Conservation (phyloP, 106 monocot genomes). For the Chionographis japonica region DNA sequence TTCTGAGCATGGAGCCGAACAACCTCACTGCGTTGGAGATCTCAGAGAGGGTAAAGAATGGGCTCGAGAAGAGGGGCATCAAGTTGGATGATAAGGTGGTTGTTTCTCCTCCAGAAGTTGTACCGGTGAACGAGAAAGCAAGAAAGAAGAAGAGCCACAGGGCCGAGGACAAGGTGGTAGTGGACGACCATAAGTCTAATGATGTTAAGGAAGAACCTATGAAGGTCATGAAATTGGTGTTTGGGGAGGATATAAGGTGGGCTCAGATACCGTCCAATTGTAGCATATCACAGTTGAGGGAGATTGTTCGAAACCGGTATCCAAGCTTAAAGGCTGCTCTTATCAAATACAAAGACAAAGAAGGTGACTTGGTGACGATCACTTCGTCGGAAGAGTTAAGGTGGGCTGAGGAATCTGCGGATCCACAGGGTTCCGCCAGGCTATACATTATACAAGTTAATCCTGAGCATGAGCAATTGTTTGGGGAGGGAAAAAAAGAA, state of each 20-base stretch:
- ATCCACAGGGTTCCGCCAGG: conserved; percentile 58
- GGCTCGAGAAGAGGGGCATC: conserved; percentile 55
- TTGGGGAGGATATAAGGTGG: conserved; percentile 89
- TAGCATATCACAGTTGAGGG: conserved; percentile 53
- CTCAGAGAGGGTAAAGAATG: conserved; percentile 62
- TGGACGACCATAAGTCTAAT: conserved; percentile 22
- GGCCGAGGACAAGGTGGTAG: conserved; percentile 29
- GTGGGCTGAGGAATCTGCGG: conserved; percentile 68
- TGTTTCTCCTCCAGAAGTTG: conserved; percentile 17
- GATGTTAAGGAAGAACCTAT: conserved; percentile 29
- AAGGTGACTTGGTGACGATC: conserved; percentile 93
- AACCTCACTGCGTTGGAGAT: conserved; percentile 82
- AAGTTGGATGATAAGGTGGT: conserved; percentile 39
- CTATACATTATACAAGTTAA: conserved; percentile 66
- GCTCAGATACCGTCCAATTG: conserved; percentile 61
- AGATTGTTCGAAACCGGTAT: conserved; percentile 55
- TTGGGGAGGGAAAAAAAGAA: conserved; percentile 38
- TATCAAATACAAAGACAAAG: conserved; percentile 82
- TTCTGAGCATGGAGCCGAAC: conserved; percentile 65
- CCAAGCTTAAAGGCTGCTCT: conserved; percentile 67
- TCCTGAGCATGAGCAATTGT: conserved; percentile 67
- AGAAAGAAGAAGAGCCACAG: conserved; percentile 53
- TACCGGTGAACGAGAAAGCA: conserved; percentile 31
- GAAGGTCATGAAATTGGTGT: conserved; percentile 58
- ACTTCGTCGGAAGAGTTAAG: conserved; percentile 75